Base-by-base conservation (phyloP, 495 filamentous ascomycete species). In the Penicillium alfredii region DNA sequence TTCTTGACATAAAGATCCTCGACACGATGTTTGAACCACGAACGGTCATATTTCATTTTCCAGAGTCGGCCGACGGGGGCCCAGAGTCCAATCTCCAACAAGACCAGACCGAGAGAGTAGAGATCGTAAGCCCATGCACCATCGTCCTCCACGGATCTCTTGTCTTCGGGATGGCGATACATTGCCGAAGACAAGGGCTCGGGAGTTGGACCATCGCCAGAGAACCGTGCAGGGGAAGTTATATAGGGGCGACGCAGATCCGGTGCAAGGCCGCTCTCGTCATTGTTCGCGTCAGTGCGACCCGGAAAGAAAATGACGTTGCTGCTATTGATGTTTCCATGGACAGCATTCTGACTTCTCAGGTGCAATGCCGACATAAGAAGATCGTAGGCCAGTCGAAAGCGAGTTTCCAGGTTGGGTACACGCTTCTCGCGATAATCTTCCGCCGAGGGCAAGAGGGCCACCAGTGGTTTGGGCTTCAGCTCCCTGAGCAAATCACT, bases 51-150 rank as follows among this genome's bases (percentile, higher is more conserved):
- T 48, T 80, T 80, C 47, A 72, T 57, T 47, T 84, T 84, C 75
- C 74, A 82, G 11, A 82, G 50, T 20, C 73, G 73, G 36, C 74
- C 73, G 23, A 94, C 69, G 3, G 83, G 80, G n/a, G 76, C 79
- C 89, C 89, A 96, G 1, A 94, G 68, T 16, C 88, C 89, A 39
- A 96, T 81, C 37, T 93, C 89, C 18, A 94, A 60, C 8, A 96
- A 67, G 8, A 94, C 68, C 48, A 94, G 74, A 22, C 86, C 88
- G 2, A 96, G 65, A 3, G 85, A 83, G 54, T 93, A 94, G 0
- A 94, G 69, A 49, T 96, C 89, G 47, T 88, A 80, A 1, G 80
- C 76, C 62, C 68, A 72, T 2, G 66, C 61, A 10, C 55, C 56
- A 40, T 66, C 63, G 36, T 80, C 72, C 9, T 65, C 61, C 16